Percentiles rank a stretch among this genome's conserved stretches.
Conservation (phyloP, 805 yeast genomes). For the Kluyveromyces starmeri region DNA sequence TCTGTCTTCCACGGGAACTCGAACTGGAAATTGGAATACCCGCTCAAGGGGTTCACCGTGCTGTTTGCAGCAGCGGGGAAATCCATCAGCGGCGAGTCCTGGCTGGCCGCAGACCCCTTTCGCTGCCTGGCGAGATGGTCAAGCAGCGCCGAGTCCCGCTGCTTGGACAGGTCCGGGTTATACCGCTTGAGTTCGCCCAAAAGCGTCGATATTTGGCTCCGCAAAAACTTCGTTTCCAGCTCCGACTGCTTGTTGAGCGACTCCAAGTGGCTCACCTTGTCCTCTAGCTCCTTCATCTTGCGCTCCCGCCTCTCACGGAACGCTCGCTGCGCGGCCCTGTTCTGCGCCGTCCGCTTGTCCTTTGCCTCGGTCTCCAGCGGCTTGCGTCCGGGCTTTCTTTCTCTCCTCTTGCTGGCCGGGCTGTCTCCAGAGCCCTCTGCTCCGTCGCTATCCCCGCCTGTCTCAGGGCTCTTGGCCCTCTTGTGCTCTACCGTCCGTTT, state of each 20-base stretch:
- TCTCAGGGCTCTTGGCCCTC: conserved; percentile 1
- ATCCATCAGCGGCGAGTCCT: neutral
- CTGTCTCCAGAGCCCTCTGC: neutral
- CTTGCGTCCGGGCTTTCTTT: conserved; percentile 68
- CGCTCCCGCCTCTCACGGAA: conserved; percentile 89
- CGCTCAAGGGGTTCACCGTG: conserved; percentile 3
- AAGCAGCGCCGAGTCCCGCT: conserved; percentile 24
- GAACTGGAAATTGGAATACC: conserved; percentile 33
- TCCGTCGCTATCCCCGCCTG: conserved; percentile 1
- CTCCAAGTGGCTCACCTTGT: conserved; percentile 65
- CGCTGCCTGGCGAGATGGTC: conserved; percentile 17
- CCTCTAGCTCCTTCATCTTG: conserved; percentile 78
- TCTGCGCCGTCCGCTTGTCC: conserved; percentile 89
- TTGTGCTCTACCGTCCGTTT: conserved; percentile 3
- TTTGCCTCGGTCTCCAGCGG: conserved; percentile 72
- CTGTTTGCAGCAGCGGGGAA: neutral
- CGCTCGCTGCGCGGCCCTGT: conserved; percentile 97
- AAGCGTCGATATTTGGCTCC: conserved; percentile 67
- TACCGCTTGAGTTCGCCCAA: conserved; percentile 61
- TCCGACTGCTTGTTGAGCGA: conserved; percentile 57
- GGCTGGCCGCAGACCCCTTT: neutral
- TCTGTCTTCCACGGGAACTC: conserved; percentile 44
- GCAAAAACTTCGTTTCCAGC: conserved; percentile 64
- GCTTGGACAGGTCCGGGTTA: conserved; percentile 32
- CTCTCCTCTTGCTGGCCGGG: conserved; percentile 17